phyloP scores from a whole-genome alignment of 371 early-diverging fungal genomes.

The Mucor mucedo region DNA sequence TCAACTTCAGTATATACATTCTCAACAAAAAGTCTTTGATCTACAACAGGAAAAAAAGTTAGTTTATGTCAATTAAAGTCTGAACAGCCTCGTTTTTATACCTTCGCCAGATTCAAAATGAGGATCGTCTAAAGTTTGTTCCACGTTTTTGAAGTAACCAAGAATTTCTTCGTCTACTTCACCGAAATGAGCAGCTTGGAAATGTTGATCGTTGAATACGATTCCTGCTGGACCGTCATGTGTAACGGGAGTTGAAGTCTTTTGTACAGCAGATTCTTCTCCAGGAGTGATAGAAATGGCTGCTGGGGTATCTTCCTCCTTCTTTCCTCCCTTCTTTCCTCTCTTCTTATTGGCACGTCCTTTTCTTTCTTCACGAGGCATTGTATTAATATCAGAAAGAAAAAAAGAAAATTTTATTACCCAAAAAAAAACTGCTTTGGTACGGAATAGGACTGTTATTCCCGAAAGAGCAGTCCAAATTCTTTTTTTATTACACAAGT shows the following conservation, averaged over 20 bases:
- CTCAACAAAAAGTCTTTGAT: slow-evolving; percentile 72
- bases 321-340: slow-evolving; percentile 38
- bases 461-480: slow-evolving; percentile 3
- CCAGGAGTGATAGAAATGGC: slow-evolving; percentile 7
- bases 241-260: not conserved
- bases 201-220: slow-evolving; percentile 36
- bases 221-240: slow-evolving; percentile 18
- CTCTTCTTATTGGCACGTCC: slow-evolving; percentile 40
- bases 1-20: slow-evolving; percentile 82
- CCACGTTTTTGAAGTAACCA: slow-evolving; percentile 77
- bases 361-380: slow-evolving; percentile 43
- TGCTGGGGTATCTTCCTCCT: slow-evolving; percentile 14
- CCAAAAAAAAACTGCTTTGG: not conserved
- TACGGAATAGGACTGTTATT: not conserved
- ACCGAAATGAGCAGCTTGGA: slow-evolving; percentile 64
- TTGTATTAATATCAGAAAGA: not conserved
- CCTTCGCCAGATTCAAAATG: slow-evolving; percentile 77
- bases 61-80: slow-evolving; percentile 5
- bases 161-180: slow-evolving; percentile 70
- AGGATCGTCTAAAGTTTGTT: slow-evolving; percentile 71
- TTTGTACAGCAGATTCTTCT: slow-evolving; percentile 12
- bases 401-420: slow-evolving; percentile 7
- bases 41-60: slow-evolving; percentile 33
- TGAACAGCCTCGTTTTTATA: slow-evolving; percentile 19
- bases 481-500: slow-evolving; percentile 1